These are phyloP conservation scores for Sporothrix schenckii DNA, from an alignment of 2,329 filamentous ascomycete genomes.

Conservation along the genomic window DNA sequence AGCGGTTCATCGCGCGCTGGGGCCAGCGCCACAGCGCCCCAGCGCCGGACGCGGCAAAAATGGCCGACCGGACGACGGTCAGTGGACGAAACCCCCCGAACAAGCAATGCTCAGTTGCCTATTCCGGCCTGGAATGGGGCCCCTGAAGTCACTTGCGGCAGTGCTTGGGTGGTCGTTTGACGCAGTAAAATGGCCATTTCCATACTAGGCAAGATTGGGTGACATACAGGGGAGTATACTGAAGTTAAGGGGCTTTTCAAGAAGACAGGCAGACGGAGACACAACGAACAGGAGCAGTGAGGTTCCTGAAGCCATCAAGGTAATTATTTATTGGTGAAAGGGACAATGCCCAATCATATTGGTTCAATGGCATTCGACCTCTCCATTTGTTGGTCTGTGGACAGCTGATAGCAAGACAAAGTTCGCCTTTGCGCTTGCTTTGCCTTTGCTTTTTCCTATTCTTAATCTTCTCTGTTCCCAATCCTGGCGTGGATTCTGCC, in stretches of 20 bases:
- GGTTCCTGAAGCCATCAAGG: background rate
- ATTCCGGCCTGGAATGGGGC: slow-evolving; percentile 1
- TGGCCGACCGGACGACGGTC: no score
- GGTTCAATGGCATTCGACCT: background rate
- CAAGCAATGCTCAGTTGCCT: background rate
- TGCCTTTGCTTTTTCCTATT: no score
- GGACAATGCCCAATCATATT: background rate
- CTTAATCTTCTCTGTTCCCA: background rate
- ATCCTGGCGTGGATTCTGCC: background rate
- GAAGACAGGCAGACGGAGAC: background rate
- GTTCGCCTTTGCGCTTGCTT: no score
- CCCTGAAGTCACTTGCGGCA: background rate
- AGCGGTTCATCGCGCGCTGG: slow-evolving; percentile 1
- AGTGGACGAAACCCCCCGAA: background rate
- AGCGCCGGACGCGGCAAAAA: background rate
- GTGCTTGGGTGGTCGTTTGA: background rate
- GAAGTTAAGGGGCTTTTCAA: background rate
- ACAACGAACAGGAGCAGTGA: background rate
- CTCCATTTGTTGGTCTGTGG: background rate
- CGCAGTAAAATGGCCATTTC: background rate
- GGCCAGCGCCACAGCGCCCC: background rate
- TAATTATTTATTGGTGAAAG: background rate
- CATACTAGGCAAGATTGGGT: background rate
- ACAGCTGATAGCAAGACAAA: background rate
- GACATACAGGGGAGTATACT: background rate